Base-by-base conservation (phyloP, 2,329 filamentous ascomycete species). In the Sporothrix humicola region DNA sequence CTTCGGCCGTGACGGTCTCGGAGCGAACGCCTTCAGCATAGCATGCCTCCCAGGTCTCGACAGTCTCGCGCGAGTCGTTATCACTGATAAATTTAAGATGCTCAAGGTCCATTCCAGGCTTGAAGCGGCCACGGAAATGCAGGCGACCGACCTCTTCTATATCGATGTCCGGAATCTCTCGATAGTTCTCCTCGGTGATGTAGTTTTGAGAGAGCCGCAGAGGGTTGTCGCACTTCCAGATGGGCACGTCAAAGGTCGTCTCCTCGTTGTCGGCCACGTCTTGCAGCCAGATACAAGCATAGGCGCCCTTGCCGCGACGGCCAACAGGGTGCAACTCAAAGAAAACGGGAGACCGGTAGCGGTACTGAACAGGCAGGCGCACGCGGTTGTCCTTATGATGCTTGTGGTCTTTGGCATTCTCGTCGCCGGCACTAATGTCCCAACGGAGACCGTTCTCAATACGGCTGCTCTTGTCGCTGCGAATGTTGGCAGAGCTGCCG, bases 11-110 rank as follows among this genome's bases (percentile, higher is more conserved):
- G 0, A 98, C 93, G 42, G 89, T 87, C 72, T 90, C 88, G 15
- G 86, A 83, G 1, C 96, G 90, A 0, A 97, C 93, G 13, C 95
- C 95, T 81, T 98, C 95, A 0, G 94, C 90, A 56, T 92, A 89
- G 80, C 95, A 98, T 0, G 94, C 93, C 81, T 98, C 94, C 94
- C 95, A 98, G 0, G 92, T 93, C 83, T 98, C 95, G 76, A 93
- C 97, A 0, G 95, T 98, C 84, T 98, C 96, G 46, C 95, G 91
- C 0, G 92, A 91, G 80, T 97, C 91, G 78, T 97, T 97, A 81
- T 97, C 93, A 66, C 90, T 88, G 26, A 97, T 91, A 77, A 97
- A 98, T 1, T 86, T 87, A 76, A 93, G 88, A 80, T 98, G 96
- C 20, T 93, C 92, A 72, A 93, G 90, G 80, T 98, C 95, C 68